Evolutionary conservation across 2,329 filamentous ascomycete species (phyloP).

Genomic region (Pseudogymnoascus sp.): DNA sequence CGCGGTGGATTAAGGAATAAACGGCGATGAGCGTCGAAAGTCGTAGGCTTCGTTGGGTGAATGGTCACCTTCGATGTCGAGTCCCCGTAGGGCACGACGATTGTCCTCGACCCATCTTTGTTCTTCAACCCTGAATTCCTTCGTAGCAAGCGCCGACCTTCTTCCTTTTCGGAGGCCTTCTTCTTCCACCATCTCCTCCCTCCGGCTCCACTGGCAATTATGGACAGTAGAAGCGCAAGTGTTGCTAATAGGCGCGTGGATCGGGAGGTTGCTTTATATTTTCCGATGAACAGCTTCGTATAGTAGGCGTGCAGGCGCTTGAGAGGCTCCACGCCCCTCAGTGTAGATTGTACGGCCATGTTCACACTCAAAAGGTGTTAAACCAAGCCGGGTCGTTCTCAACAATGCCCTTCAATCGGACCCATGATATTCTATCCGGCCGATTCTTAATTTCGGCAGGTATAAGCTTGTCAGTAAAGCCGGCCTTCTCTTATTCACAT

Average conservation of each 20-base stretch:
- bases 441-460: neutral
- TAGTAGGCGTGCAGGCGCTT: constrained; percentile 57
- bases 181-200: constrained; percentile 70
- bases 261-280: constrained; percentile 58
- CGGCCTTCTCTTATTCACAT: neutral
- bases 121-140: constrained; percentile 89
- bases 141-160: constrained; percentile 72
- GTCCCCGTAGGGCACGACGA: constrained; percentile 89
- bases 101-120: constrained; percentile 89
- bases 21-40: constrained; percentile 90
- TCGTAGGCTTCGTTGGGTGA: constrained; percentile 79
- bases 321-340: constrained; percentile 62
- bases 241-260: constrained; percentile 69
- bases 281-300: constrained; percentile 43
- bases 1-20: constrained; percentile 88
- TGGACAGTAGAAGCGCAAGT: constrained; percentile 66
- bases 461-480: neutral
- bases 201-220: constrained; percentile 73
- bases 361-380: neutral
- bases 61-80: constrained; percentile 87
- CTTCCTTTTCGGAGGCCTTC: constrained; percentile 69
- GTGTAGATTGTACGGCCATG: constrained; percentile 86
- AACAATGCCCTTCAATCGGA: constrained; percentile 8
- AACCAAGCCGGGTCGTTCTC: constrained; percentile 12
- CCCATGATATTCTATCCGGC: constrained; percentile 2